Conservation (phyloP, 2,329 filamentous ascomycete species). For the Elsinoe ampelina region DNA sequence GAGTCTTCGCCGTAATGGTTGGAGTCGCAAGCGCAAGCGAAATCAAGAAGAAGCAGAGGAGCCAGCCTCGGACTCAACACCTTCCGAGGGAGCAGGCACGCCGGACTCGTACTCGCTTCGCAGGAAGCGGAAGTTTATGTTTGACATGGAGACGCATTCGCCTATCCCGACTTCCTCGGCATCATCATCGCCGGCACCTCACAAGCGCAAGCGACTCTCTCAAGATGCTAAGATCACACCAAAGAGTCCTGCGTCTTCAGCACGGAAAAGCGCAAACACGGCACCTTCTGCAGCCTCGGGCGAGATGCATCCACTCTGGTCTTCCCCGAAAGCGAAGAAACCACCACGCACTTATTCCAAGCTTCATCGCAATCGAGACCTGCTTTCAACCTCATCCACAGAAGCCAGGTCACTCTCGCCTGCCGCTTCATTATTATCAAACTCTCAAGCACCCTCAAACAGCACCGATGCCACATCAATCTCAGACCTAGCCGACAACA, state of each 20-base stretch:
- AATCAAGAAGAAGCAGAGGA: neutral
- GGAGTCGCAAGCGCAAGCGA: constrained; percentile 36
- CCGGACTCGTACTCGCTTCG: constrained; percentile 14
- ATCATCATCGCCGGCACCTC: constrained; percentile 9
- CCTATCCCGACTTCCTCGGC: constrained; percentile 7
- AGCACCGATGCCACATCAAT: constrained; percentile 17
- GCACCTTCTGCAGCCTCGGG: neutral
- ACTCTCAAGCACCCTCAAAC: constrained; percentile 13
- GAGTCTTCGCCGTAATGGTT: constrained; percentile 64
- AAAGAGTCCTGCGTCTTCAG: neutral
- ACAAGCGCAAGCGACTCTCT: constrained; percentile 1
- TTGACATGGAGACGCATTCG: constrained; percentile 14
- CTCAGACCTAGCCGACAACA: constrained; percentile 12
- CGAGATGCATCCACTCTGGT: neutral
- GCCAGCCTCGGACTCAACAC: neutral
- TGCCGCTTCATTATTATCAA: constrained; percentile 14
- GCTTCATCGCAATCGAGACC: neutral
- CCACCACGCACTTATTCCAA: constrained; percentile 3
- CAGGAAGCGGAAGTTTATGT: constrained; percentile 16
- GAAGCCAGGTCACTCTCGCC: constrained; percentile 14
- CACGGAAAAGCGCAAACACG: neutral
- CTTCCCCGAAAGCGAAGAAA: neutral
- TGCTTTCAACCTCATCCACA: constrained; percentile 11
- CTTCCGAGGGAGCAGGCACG: constrained; percentile 7
- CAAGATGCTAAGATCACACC: neutral